Evolutionary conservation across 2,329 filamentous ascomycete genomes (phyloP).

Genomic region (Fusarium sp.): DNA sequence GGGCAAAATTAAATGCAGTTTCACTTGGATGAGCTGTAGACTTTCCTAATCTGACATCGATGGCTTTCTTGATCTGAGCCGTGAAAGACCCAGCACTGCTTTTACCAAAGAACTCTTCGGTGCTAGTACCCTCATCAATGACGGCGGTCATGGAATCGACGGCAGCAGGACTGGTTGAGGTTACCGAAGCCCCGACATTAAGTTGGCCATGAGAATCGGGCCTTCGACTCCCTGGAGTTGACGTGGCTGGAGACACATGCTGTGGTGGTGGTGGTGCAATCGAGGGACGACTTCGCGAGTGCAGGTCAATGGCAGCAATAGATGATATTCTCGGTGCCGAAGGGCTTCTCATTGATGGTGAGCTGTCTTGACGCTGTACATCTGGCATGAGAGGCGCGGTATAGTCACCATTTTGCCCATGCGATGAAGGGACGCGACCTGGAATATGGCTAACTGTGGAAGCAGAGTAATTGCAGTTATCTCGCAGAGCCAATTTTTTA

Average conservation of each 20-base stretch:
- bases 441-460: not conserved
- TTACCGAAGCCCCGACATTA: slow-evolving; percentile 27
- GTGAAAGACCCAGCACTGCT: slow-evolving; percentile 61
- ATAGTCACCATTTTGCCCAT: not conserved
- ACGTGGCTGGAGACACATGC: slow-evolving; percentile 21
- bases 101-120: slow-evolving; percentile 58
- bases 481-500: slow-evolving; percentile 45
- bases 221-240: slow-evolving; percentile 20
- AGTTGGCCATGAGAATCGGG: slow-evolving; percentile 9
- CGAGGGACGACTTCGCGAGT: not conserved
- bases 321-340: not conserved
- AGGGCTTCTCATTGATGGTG: not conserved
- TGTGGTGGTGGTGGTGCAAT: slow-evolving; percentile 4
- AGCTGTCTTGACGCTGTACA: not conserved
- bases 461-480: slow-evolving; percentile 46
- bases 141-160: slow-evolving; percentile 60
- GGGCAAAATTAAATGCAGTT: not conserved
- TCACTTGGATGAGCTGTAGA: not conserved
- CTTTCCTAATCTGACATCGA: slow-evolving; percentile 49
- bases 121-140: slow-evolving; percentile 54
- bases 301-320: not conserved
- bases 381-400: not conserved
- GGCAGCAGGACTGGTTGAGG: slow-evolving; percentile 47
- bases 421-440: not conserved
- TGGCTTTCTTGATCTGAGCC: slow-evolving; percentile 57